Base-by-base conservation (phyloP, 495 filamentous ascomycete genomes). In the Neurospora sp. region DNA sequence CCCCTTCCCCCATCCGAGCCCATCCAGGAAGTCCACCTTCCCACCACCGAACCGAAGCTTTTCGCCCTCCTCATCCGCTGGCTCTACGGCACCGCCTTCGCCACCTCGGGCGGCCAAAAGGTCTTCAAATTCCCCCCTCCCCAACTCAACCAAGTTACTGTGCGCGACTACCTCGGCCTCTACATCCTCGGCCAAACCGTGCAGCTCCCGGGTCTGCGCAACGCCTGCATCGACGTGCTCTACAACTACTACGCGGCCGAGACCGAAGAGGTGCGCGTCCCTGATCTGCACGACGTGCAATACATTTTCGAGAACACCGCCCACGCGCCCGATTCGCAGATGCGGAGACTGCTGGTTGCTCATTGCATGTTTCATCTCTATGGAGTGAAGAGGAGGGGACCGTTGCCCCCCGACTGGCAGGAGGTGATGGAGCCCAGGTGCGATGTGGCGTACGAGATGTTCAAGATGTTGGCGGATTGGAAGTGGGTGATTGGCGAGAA, bases 391-490 rank as follows among this genome's bases (percentile, higher is more conserved):
- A 37, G 79, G 35, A 48, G 27, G 12, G 69, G 40, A 10, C 6
- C 70, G 0, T 69, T 79, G 3, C 79, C 76, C 0, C 18, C 39
- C 3, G 76, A 76, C 11, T 79, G 78, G 79, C 38, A 31, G 61
- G 53, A 70, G 37, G 71, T 78, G 1, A 37, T 77, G 18, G 18
- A 16, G 8, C 22, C 18, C 0, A 20, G 69, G 31, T 38, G 40
- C 39, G 70, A 70, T 11, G 72, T 80, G 20, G 71, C 65, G 14
- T 74, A 27, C 41, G 70, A 71, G 7, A 70, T 79, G 40, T 40
- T 78, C 69, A 27, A 39, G 22, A 80, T 80, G 79, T 73, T 80
- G 5, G 38, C 38, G 48, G 79, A 80, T 27, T 80, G 79, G 79
- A 68, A 69, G 41, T 80, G 76, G 79, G n/a, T 31, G 44, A 78